Conservation (phyloP, 352 stramenopile genomes). For the Phytophthora rubi region DNA sequence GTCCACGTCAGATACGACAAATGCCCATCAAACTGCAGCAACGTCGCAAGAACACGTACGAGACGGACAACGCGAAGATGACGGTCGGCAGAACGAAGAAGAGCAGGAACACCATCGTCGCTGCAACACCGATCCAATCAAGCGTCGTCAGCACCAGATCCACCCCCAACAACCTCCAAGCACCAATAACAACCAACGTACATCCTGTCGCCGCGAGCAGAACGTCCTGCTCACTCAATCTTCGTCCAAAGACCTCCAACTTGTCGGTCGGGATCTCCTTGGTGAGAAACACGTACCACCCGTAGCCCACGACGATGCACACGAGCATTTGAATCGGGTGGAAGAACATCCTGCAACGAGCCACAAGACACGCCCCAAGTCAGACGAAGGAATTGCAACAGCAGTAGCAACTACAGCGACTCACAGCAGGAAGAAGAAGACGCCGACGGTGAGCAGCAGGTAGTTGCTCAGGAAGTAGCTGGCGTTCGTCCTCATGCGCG, state of each 20-base stretch:
- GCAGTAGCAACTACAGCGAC: constrained; percentile 1
- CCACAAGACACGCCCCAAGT: not conserved
- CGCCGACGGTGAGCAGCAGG: constrained; percentile 54
- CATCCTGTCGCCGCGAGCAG: constrained; percentile 67
- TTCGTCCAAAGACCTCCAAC: constrained; percentile 59
- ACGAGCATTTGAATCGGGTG: constrained; percentile 72
- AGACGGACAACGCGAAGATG: constrained; percentile 70
- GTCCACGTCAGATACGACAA: constrained; percentile 15
- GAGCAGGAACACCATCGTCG: constrained; percentile 72
- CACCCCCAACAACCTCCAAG: not conserved
- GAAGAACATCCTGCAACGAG: constrained; percentile 62
- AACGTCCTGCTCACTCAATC: constrained; percentile 68
- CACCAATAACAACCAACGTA: constrained; percentile 36
- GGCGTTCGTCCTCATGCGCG: constrained; percentile 71
- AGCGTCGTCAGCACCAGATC: constrained; percentile 17
- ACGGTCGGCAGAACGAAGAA: constrained; percentile 79
- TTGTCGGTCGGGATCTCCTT: constrained; percentile 54
- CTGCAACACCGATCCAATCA: constrained; percentile 23
- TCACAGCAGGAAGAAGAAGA: constrained; percentile 74
- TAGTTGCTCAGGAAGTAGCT: constrained; percentile 85
- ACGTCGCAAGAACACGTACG: constrained; percentile 36
- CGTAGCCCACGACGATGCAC: constrained; percentile 64
- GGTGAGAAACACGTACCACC: constrained; percentile 74
- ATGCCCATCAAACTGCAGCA: not conserved
- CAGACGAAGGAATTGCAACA: not conserved